Conservation (phyloP, 768 basidiomycete genomes). For the Sporobolomyces phaffii region DNA sequence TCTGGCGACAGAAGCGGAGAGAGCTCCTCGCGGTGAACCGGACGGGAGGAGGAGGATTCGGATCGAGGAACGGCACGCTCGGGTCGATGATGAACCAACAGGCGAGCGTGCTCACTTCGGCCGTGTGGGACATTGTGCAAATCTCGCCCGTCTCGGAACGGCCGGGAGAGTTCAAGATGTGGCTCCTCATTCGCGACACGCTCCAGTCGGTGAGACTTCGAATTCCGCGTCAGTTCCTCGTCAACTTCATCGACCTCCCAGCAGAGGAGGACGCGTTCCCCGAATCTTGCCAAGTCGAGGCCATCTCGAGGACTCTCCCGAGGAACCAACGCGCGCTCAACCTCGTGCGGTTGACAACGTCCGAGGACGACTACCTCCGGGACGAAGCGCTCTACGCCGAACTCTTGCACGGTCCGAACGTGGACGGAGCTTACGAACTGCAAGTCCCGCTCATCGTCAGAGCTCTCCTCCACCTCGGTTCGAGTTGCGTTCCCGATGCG, state of each 20-base stretch:
- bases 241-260: constrained; percentile 72
- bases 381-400: constrained; percentile 87
- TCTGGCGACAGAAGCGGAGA: constrained; percentile 64
- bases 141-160: constrained; percentile 49
- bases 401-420: constrained; percentile 84
- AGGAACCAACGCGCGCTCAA: constrained; percentile 68
- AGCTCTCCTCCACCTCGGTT: constrained; percentile 74
- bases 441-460: constrained; percentile 84
- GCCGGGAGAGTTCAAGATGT: constrained; percentile 76
- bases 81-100: constrained; percentile 46
- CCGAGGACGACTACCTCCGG: constrained; percentile 74
- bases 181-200: constrained; percentile 75
- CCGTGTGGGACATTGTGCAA: constrained; percentile 88
- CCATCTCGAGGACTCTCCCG: constrained; percentile 71
- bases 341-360: constrained; percentile 73
- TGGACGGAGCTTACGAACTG: constrained; percentile 88
- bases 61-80: constrained; percentile 49
- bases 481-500: constrained; percentile 66
- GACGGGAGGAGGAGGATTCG: constrained; percentile 47
- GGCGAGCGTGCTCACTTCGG: constrained; percentile 54
- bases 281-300: constrained; percentile 52
- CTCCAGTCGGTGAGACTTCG: constrained; percentile 74
- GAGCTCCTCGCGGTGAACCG: constrained; percentile 46
- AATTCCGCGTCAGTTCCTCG: constrained; percentile 84
- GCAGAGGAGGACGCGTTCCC: constrained; percentile 59